Evolutionary conservation across 2,329 filamentous ascomycete species (phyloP).

Genomic region (Claviceps quebecensis): DNA sequence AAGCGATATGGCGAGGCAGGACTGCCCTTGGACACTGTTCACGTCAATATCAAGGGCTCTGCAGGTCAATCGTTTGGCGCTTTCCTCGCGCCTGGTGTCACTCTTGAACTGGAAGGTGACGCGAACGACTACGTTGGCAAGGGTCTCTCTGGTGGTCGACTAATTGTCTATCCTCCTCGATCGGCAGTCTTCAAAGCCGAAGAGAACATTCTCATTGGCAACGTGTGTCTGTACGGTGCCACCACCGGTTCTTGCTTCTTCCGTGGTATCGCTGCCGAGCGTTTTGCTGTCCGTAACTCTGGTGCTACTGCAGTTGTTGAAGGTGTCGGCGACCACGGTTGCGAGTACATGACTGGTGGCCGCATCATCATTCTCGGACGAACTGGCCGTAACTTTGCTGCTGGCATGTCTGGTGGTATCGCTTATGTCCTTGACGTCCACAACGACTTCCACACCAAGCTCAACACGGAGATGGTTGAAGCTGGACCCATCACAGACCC

Average conservation of each 20-base stretch:
- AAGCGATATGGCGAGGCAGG: slow-evolving; percentile 83
- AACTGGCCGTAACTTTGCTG: slow-evolving; percentile 92
- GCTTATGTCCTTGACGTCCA: slow-evolving; percentile 86
- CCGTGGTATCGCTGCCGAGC: slow-evolving; percentile 90
- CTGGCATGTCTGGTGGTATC: slow-evolving; percentile 97
- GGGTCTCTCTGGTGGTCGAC: slow-evolving; percentile 78
- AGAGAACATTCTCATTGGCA: slow-evolving; percentile 87
- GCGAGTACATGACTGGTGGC: slow-evolving; percentile 98
- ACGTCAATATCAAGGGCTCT: slow-evolving; percentile 91
- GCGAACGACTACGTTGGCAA: slow-evolving; percentile 96
- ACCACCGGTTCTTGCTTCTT: slow-evolving; percentile 89
- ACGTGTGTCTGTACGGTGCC: slow-evolving; percentile 89
- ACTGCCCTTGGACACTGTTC: slow-evolving; percentile 82
- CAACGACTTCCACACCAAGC: slow-evolving; percentile 79
- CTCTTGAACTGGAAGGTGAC: slow-evolving; percentile 88
- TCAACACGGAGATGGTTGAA: slow-evolving; percentile 97
- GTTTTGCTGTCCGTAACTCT: slow-evolving; percentile 92
- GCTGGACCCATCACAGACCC: slow-evolving; percentile 72
- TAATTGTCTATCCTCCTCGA: slow-evolving; percentile 87
- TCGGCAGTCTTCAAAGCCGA: slow-evolving; percentile 88
- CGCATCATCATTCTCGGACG: slow-evolving; percentile 74
- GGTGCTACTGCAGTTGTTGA: slow-evolving; percentile 93
- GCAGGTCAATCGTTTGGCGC: slow-evolving; percentile 95
- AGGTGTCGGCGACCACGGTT: slow-evolving; percentile 89
- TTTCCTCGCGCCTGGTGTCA: slow-evolving; percentile 84